Base-by-base conservation (phyloP, 257 asterid genomes). In the Ocimum tenuiflorum region DNA sequence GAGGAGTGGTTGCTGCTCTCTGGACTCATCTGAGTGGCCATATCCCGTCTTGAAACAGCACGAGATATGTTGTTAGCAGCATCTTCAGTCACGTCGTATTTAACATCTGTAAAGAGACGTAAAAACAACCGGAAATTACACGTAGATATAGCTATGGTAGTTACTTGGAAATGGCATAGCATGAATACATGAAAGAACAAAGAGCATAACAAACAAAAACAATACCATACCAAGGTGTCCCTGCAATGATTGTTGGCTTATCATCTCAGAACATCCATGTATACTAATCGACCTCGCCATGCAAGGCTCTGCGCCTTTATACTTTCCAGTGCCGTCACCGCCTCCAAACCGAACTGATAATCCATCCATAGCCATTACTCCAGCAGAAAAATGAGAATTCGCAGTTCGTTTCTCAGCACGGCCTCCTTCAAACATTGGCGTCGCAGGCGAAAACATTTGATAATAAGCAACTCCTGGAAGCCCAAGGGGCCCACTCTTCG, bases 1-100 rank as follows among this genome's bases (percentile, higher is more conserved):
- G 97, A 86, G 43, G 89, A 85, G 22, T 69, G 74, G 57, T 71
- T 77, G 77, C 95, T 85, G 67, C 82, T 82, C 76, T 81, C 87
- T 0, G 99, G 99, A 71, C 97, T 94, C 96, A 94, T 94, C 76
- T 88, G 97, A 52, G 99, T 88, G 1, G 95, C 96, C 96, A 94
- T 88, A 73, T 94, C 99, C 77, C 95, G 80, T 73, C 97, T 85
- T 14, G 87, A 88, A 63, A 85, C 82, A 48, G 67, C 80, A 38
- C 82, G 82, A 27, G 86, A 78, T 63, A 81, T 69, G 31, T 69
- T 75, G 79, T 80, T 74, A 56, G 76, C 81, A 19, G 73, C 63
- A 75, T 77, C 82, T 54, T 74, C 79, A 6, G 20, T 18, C 41
- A 29, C 77, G n/a, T 85, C 78, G 18, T 65, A 75, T 62, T 75